Base-by-base conservation (phyloP, 352 stramenopile species). In the Aphanomyces cochlioides region DNA sequence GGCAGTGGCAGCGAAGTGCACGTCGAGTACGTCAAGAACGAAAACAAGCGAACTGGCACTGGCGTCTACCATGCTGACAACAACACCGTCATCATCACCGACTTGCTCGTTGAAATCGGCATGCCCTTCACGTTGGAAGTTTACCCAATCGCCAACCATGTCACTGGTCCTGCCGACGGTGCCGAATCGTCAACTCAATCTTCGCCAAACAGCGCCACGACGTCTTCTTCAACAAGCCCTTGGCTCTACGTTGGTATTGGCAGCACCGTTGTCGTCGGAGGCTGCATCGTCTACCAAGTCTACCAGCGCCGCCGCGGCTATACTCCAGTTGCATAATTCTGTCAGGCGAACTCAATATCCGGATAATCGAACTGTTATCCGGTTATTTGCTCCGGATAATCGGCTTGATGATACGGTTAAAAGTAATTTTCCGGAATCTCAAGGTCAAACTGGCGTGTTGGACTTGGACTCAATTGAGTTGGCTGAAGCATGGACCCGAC, bases 401-500 rank as follows among this genome's bases (percentile, higher is more conserved):
- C 28, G 28, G 2, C 28, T 0, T 28, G 28, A 28, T 28, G 28
- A 28, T 28, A 28, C 28, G 28, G 28, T 28, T 28, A 28, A 28
- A 0, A 28, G 28, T 28, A 28, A 28, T 28, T 28, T 2, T 28
- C 28, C 28, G 28, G 28, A 28, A 28, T 28, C 28, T 28, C 28
- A 28, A 28, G 2, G 28, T 28, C 28, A 28, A 28, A 28, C 28
- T 28, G 28, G 1, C 28, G 28, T 28, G 19, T 15, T 15, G 13
- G 36, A 57, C 1, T 34, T 66, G 54, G 54, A 1, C 60, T 67
- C 60, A 67, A 67, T 67, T 67, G 60, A 43, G 19, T 67, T 67
- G 56, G 37, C 19, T 3, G 12, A 3, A 12, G 28, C 28, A 28
- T 28, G 28, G 28, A 28, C 28, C 28, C 28, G 28, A 28, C 28